These are phyloP conservation scores for Naganishia onofrii DNA, from an alignment of 768 basidiomycete genomes.

Conservation along the genomic window DNA sequence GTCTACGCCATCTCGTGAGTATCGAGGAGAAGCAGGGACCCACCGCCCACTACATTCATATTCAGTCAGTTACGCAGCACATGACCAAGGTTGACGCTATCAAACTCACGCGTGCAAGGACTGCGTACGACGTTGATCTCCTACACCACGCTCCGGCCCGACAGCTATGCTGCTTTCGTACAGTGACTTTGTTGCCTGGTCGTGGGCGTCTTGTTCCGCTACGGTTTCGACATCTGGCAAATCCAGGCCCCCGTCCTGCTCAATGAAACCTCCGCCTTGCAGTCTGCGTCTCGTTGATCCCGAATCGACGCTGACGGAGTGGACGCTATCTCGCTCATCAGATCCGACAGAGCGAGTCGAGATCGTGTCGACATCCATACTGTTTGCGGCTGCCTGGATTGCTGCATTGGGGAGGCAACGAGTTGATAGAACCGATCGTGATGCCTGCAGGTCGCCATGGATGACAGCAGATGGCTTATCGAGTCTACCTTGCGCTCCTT, in stretches of 20 bases:
- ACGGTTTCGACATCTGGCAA: neutral
- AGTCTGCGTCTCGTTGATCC: neutral
- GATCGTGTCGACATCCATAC: neutral
- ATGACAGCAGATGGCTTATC: neutral
- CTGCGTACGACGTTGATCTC: constrained; percentile 1
- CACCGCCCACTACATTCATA: neutral
- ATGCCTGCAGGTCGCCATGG: neutral
- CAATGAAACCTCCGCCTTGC: too few species aligned
- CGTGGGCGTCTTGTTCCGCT: neutral
- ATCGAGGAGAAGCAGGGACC: neutral
- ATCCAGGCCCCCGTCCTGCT: neutral
- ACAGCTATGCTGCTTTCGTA: neutral
- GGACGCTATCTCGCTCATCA: neutral
- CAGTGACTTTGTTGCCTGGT: neutral
- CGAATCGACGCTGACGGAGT: neutral
- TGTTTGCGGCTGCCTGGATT: neutral
- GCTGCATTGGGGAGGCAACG: neutral
- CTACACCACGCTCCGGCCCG: neutral
- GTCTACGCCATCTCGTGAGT: neutral
- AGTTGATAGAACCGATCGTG: neutral
- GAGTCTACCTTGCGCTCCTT: neutral
- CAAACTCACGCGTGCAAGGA: neutral
- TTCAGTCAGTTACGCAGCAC: neutral
- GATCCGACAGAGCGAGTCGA: neutral
- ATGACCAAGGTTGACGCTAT: neutral